phyloP scores from a whole-genome alignment of 2,329 filamentous ascomycete genomes.

The Dendryphion nanum region DNA sequence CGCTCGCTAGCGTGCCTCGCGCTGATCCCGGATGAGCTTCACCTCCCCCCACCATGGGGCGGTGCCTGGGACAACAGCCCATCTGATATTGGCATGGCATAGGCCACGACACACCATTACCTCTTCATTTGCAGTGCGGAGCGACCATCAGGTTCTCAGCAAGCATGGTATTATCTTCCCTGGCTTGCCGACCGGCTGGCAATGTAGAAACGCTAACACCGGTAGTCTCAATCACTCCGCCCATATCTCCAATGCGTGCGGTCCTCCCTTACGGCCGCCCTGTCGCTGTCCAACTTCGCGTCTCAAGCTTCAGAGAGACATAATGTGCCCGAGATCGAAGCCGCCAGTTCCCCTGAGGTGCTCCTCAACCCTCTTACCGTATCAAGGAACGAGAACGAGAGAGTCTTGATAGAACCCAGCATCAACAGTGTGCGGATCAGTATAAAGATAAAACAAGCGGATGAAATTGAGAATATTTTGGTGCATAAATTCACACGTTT shows the following conservation, averaged over 20 bases:
- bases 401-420: constrained; percentile 91
- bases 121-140: constrained; percentile 12
- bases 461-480: constrained; percentile 96
- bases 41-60: constrained; percentile 21
- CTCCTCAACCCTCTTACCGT: constrained; percentile 87
- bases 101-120: constrained; percentile 19
- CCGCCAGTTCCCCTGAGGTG: constrained; percentile 87
- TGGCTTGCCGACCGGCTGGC: not conserved
- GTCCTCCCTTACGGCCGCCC: constrained; percentile 87
- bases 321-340: constrained; percentile 97
- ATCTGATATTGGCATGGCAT: constrained; percentile 31
- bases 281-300: constrained; percentile 94
- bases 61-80: constrained; percentile 15
- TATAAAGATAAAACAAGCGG: constrained; percentile 99
- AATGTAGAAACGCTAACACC: constrained; percentile 20
- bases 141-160: constrained; percentile 14
- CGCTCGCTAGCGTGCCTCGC: not conserved
- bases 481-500: constrained; percentile 99
- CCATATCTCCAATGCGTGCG: constrained; percentile 96
- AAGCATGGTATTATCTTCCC: constrained; percentile 27
- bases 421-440: constrained; percentile 96
- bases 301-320: constrained; percentile 95
- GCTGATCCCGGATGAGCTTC: constrained; percentile 21
- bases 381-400: constrained; percentile 94
- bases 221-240: constrained; percentile 88